Evolutionary conservation across 176 grass and related monocot genomes (phyloP), one percentile per base, ranked within the genome.

Genomic region (Elaeis guineensis): DNA sequence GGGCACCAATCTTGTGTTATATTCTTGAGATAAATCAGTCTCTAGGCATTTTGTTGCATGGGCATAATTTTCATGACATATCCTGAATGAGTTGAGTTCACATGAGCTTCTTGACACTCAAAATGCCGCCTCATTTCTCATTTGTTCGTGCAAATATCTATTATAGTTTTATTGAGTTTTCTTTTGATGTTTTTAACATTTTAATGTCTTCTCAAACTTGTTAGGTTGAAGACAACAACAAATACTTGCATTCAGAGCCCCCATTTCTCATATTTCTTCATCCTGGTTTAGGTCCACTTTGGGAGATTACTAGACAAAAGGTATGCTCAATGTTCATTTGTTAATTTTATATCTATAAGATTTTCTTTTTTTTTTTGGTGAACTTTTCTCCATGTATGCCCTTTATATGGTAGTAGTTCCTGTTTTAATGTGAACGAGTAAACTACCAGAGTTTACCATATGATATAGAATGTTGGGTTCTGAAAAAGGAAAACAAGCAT

Each of bases 261-360:
- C 93, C 93, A 17, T 97, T 89, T 73, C 81, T 97, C 77, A 85
- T 97, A 75, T 97, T 97, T 76, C 87, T 97, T 75, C 93, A 92
- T 83, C 87, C 87, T 71, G 84, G 84, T 80, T 78, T 97, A 78
- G 93, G 93, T 67, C 93, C 93, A 78, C 78, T 97, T 72, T 97
- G 93, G 93, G 78, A 92, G 73, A 80, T 86, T 60, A 83, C 69
- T 30, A 74, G 74, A 24, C 93, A 92, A 78, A 97, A 97, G 93
- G 93, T 97, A 74, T 73, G 16, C 15, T 21, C 19, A 53, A 11
- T 52, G n/a, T 6, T 22, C 5, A 11, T 17, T 17, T 57, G 17
- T 5, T 17, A 51, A 61, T 52, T 2, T 59, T 16, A 18, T 19
- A 25, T 17, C 57, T 59, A 3, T 26, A 48, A 66, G 28, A 15